Evolutionary conservation across 306 rosid species (phyloP), one percentile per base, ranked within the genome.

Genomic region (Trifolium repens): DNA sequence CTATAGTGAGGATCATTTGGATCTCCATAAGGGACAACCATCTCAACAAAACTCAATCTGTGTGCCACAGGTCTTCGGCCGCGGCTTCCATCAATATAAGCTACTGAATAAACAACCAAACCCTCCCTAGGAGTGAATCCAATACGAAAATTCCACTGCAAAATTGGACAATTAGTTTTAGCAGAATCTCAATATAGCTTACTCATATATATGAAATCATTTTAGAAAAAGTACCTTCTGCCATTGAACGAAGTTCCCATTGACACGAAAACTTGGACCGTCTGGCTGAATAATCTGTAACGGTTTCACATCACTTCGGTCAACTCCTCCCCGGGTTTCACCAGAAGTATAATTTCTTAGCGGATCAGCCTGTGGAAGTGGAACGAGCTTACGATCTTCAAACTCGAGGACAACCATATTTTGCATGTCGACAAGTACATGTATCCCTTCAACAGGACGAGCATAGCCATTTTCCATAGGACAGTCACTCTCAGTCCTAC

Each of bases 21-120:
- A 84, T 91, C 96, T 60, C 96, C 96, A 63, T 91, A 91, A 27
- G 96, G 96, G 76, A 91, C 96, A 59, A 91, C 96, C 96, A 91
- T 91, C 86, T 91, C 96, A 72, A 87, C 89, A 82, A 88, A 88
- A 73, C 96, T 91, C 79, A 91, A 79, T 62, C 91, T 84, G 78
- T 91, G 91, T 24, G 90, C 96, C 55, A 91, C 90, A 35, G 93
- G 88, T 55, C 96, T 89, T 35, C 96, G 87, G 53, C 96, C 96
- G 19, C 90, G 80, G 83, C 86, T 91, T 60, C 91, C 91, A 35
- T 91, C 96, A 79, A 87, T 72, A 73, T 91, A 89, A 14, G 96
- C 91, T 13, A 85, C 89, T 43, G 93, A 91, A 59, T 87, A 74
- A 55, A 91, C 87, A 75, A 91, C 85, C 81, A 89, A 81, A 67